Conservation (phyloP, 306 rosid species). For the Begonia loranthoides region DNA sequence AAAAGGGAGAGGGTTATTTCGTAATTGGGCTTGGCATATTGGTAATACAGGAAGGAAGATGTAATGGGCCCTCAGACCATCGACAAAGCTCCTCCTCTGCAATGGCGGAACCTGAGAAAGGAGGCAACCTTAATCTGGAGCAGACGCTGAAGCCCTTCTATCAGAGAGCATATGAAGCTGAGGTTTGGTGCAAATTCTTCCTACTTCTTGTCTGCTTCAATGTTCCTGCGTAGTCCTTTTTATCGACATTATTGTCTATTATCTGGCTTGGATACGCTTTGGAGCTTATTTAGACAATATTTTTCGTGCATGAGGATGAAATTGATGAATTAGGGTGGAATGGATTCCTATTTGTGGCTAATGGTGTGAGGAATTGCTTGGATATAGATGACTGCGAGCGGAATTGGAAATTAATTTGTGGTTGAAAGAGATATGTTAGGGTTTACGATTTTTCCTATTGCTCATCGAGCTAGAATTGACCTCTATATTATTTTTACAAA, state of each 20-base stretch:
- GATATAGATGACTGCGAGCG: no score
- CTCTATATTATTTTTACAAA: no score
- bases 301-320: background rate
- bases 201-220: no score
- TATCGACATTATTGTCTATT: background rate
- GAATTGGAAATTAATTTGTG: no score
- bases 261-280: background rate
- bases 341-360: background rate
- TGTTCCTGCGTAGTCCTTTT: background rate
- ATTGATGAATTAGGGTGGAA: background rate
- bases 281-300: background rate
- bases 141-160: slow-evolving; percentile 46
- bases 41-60: no score
- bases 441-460: no score
- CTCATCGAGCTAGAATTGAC: no score
- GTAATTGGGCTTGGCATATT: no score
- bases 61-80: no score
- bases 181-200: slow-evolving; percentile 26
- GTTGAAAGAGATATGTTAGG: no score
- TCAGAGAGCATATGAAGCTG: slow-evolving; percentile 69
- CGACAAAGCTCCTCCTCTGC: background rate
- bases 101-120: slow-evolving; percentile 40
- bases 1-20: no score
- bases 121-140: slow-evolving; percentile 18
- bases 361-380: background rate